A percentile compares a stretch with the other conserved stretches of the same genome.
Evolutionary conservation across 2,329 filamentous ascomycete genomes (phyloP).

Genomic region (Elsinoe batatas): DNA sequence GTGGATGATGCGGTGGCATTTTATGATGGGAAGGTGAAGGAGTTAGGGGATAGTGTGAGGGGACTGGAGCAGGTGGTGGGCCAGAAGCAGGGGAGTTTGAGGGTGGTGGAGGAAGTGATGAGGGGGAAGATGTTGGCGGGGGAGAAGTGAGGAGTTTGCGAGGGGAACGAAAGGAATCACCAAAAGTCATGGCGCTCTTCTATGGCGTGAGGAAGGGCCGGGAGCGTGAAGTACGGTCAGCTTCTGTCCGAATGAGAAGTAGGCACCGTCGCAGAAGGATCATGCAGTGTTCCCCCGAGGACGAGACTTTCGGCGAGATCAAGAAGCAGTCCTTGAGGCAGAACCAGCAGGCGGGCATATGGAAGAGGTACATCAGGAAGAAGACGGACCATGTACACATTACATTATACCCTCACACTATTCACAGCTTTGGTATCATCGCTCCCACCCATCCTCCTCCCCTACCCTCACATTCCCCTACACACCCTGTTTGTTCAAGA

Average conservation of each 20-base stretch:
- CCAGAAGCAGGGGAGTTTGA: slow-evolving; percentile 72
- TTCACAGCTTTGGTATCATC: not conserved
- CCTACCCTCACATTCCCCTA: not conserved
- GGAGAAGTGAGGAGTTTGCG: not conserved
- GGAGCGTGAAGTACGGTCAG: too few species aligned
- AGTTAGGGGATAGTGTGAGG: slow-evolving; percentile 53
- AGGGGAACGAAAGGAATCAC: too few species aligned
- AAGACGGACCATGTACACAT: not conserved
- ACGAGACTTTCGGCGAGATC: not conserved
- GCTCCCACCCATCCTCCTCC: not conserved
- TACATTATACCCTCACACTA: slow-evolving; percentile 3
- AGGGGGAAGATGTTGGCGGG: slow-evolving; percentile 26
- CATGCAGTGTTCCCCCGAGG: not conserved
- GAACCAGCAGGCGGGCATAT: too few species aligned
- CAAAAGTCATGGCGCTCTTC: too few species aligned
- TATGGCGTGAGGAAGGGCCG: too few species aligned
- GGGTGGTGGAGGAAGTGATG: slow-evolving; percentile 79
- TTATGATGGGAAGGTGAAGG: slow-evolving; percentile 58
- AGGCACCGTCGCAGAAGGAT: not conserved
- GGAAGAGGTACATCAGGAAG: not conserved
- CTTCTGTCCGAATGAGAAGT: too few species aligned
- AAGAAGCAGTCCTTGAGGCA: not conserved
- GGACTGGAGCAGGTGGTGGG: slow-evolving; percentile 60
- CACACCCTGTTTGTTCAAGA: slow-evolving; percentile 17
- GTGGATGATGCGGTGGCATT: slow-evolving; percentile 54